These are phyloP conservation scores for Xenosphaeropsis pyriputrescens DNA, from an alignment of 2,329 filamentous ascomycete genomes.

Conservation along the genomic window DNA sequence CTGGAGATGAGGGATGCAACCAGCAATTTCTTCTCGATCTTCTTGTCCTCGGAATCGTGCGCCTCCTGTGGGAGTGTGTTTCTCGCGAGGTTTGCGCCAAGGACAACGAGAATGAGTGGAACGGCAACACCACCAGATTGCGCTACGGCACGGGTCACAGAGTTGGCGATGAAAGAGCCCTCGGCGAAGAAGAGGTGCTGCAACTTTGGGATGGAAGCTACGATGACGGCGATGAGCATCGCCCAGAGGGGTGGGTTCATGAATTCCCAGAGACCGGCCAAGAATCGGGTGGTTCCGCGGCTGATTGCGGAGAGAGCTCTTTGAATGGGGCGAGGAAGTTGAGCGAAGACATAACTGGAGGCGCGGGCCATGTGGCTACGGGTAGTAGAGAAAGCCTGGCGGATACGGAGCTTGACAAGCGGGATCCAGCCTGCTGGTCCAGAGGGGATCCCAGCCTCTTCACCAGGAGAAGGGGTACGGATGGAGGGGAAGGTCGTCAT, in stretches of 20 bases:
- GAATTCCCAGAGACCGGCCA: slow-evolving; percentile 68
- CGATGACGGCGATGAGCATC: slow-evolving; percentile 81
- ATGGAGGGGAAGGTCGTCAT: slow-evolving; percentile 50
- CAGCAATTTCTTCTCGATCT: slow-evolving; percentile 60
- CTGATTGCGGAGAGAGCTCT: slow-evolving; percentile 27
- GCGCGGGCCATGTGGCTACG: slow-evolving; percentile 4
- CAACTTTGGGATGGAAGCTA: slow-evolving; percentile 73
- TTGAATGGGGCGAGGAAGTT: slow-evolving; percentile 34
- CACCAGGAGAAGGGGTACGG: slow-evolving; percentile 15
- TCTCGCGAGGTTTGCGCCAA: slow-evolving; percentile 85
- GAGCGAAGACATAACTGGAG: slow-evolving; percentile 18
- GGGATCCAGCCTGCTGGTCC: slow-evolving; percentile 26
- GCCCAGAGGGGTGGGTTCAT: slow-evolving; percentile 99
- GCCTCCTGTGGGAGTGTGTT: slow-evolving; percentile 63
- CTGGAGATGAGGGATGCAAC: slow-evolving; percentile 74
- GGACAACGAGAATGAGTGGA: slow-evolving; percentile 84
- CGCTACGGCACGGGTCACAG: slow-evolving; percentile 72
- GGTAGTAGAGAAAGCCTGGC: slow-evolving; percentile 7
- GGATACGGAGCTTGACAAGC: slow-evolving; percentile 20
- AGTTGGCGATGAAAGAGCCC: slow-evolving; percentile 84
- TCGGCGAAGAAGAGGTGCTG: slow-evolving; percentile 79
- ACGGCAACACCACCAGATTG: slow-evolving; percentile 87
- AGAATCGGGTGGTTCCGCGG: slow-evolving; percentile 31
- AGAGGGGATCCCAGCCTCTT: slow-evolving; percentile 18
- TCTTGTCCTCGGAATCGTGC: slow-evolving; percentile 55